These are phyloP conservation scores for Coemansia sp. DNA, from an alignment of 371 early-diverging fungal genomes.

Conservation along the genomic window DNA sequence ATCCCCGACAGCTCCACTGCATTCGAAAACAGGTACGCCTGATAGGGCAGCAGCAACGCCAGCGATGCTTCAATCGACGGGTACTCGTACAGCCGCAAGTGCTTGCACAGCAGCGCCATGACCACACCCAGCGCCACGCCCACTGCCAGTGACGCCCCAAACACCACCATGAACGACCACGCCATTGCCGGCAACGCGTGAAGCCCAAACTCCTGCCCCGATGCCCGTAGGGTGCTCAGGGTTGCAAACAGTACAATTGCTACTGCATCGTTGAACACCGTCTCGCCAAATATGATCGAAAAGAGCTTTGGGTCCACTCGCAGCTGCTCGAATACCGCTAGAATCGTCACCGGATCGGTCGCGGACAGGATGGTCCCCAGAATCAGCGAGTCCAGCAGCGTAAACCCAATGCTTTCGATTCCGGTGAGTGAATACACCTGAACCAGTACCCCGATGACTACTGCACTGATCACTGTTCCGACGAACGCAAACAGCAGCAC, in stretches of 20 bases:
- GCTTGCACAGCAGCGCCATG: constrained; percentile 78
- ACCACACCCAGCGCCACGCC: constrained; percentile 76
- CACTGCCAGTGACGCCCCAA: constrained; percentile 78
- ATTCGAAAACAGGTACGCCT: constrained; percentile 87
- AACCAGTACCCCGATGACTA: constrained; percentile 79
- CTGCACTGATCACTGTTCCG: constrained; percentile 86
- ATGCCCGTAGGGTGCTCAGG: constrained; percentile 66
- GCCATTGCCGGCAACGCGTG: constrained; percentile 71
- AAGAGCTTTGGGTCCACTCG: constrained; percentile 90
- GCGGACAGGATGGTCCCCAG: constrained; percentile 92
- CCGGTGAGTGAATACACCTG: constrained; percentile 71
- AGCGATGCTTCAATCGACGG: constrained; percentile 82
- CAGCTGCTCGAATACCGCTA: constrained; percentile 89
- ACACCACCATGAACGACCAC: constrained; percentile 74
- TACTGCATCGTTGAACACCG: constrained; percentile 91
- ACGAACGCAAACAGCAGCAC: constrained; percentile 88
- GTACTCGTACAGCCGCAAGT: constrained; percentile 71
- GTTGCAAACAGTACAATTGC: constrained; percentile 93
- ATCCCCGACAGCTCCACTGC: constrained; percentile 84
- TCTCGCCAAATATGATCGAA: constrained; percentile 93
- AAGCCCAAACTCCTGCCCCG: constrained; percentile 70
- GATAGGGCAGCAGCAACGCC: constrained; percentile 83
- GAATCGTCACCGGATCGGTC: constrained; percentile 94
- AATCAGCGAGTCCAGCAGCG: constrained; percentile 86
- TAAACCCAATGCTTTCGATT: constrained; percentile 65